Conservation (phyloP, 352 stramenopile genomes). For the Globisporangium yorkense region DNA sequence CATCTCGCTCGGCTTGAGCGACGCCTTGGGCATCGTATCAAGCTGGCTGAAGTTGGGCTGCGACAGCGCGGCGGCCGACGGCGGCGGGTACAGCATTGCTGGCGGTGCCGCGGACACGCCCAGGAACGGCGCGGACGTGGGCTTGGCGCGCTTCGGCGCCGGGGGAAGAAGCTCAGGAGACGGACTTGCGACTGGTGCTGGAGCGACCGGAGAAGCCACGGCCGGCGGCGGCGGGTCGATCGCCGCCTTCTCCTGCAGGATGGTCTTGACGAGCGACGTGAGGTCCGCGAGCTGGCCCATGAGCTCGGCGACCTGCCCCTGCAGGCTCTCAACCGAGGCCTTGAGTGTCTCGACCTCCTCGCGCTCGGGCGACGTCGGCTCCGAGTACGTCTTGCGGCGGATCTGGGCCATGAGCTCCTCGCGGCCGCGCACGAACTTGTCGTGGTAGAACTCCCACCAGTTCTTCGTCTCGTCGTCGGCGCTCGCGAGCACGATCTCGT, state of each 20-base stretch:
- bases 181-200: background rate
- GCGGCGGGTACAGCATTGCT: constrained; percentile 2
- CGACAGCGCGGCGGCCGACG: constrained; percentile 12
- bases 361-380: constrained; percentile 65
- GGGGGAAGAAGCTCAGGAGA: constrained; percentile 12
- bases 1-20: constrained; percentile 51
- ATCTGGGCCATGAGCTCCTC: constrained; percentile 86
- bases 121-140: background rate
- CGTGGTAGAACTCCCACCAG: constrained; percentile 91
- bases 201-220: background rate
- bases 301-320: constrained; percentile 67
- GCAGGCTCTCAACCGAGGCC: constrained; percentile 63
- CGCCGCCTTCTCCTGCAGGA: constrained; percentile 52
- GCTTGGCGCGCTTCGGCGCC: constrained; percentile 42
- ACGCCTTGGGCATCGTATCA: constrained; percentile 33
- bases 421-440: constrained; percentile 85
- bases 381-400: constrained; percentile 84
- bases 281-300: constrained; percentile 75
- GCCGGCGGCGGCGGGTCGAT: too few species aligned
- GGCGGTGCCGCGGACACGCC: background rate
- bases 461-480: constrained; percentile 76
- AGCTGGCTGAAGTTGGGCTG: constrained; percentile 20
- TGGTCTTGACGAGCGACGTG: constrained; percentile 64
- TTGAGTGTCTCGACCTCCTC: constrained; percentile 77
- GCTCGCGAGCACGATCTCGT: constrained; percentile 79